Conservation (phyloP, 176 grass and related monocot species). For the Stipa capillata region DNA sequence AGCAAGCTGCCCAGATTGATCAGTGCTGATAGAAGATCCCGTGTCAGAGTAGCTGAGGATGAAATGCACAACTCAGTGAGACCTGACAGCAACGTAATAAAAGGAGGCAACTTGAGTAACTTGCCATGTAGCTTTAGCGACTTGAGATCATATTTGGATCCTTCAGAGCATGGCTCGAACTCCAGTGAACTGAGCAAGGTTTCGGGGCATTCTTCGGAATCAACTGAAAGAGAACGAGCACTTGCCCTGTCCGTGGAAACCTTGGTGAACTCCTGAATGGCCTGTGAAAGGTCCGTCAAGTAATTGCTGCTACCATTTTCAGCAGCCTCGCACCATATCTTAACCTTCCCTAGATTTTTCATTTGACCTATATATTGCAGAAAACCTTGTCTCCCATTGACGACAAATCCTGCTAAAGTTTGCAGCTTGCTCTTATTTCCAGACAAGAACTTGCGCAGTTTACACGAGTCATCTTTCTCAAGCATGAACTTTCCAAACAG, state of each 20-base stretch:
- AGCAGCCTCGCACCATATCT: not conserved
- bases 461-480: conserved; percentile 6
- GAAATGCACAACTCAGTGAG: conserved; percentile 13
- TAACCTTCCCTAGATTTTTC: not conserved
- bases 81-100: not conserved
- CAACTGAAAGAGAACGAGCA: conserved; percentile 1
- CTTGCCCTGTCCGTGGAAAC: not conserved
- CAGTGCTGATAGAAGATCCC: not conserved
- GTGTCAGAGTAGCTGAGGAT: not conserved
- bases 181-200: not conserved
- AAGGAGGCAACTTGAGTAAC: not conserved
- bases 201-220: not conserved
- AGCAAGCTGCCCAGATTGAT: not conserved
- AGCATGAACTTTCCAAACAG: conserved; percentile 30
- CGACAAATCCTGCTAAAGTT: conserved; percentile 3
- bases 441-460: not conserved
- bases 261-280: conserved; percentile 9
- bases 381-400: not conserved
- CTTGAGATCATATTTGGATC: conserved; percentile 1
- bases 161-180: not conserved
- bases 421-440: conserved; percentile 18
- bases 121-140: conserved; percentile 14
- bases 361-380: not conserved
- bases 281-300: not conserved
- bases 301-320: not conserved